Percentiles rank a stretch among this genome's conserved stretches.
These are phyloP conservation scores for Globisporangium irregulare DNA, from an alignment of 352 stramenopile genomes.

Conservation along the genomic window DNA sequence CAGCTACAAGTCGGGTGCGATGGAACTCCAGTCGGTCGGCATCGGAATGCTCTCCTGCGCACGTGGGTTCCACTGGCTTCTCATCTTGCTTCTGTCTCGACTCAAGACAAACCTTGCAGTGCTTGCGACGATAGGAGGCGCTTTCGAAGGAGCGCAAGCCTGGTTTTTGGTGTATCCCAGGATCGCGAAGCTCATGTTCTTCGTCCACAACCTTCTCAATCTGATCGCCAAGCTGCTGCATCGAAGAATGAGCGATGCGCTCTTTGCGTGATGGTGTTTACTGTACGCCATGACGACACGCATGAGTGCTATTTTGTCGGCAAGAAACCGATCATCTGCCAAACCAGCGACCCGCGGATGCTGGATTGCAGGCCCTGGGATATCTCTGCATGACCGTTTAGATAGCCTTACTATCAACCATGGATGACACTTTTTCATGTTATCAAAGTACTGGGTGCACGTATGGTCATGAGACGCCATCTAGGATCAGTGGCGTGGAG, in stretches of 20 bases:
- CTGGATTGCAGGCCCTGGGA: background rate
- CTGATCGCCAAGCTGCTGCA: slow-evolving; percentile 13
- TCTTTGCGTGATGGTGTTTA: slow-evolving; percentile 18
- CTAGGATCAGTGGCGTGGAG: slow-evolving; percentile 4
- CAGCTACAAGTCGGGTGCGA: background rate
- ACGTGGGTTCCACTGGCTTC: slow-evolving; percentile 17
- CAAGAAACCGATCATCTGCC: background rate
- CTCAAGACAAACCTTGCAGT: slow-evolving; percentile 19
- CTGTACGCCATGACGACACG: background rate
- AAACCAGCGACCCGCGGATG: background rate
- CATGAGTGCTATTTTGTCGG: background rate
- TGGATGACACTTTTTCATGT: no score
- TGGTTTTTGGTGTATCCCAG: slow-evolving; percentile 35
- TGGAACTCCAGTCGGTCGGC: background rate
- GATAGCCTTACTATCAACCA: background rate
- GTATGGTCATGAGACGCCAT: no score
- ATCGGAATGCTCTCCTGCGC: slow-evolving; percentile 22
- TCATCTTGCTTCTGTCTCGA: slow-evolving; percentile 17
- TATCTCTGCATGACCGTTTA: background rate
- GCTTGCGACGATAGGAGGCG: slow-evolving; percentile 25
- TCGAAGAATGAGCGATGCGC: slow-evolving; percentile 22
- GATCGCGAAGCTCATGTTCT: slow-evolving; percentile 24
- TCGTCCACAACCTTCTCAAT: slow-evolving; percentile 27
- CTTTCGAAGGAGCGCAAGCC: slow-evolving; percentile 23
- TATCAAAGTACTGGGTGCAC: no score